Percentiles rank a stretch among this genome's conserved stretches.
phyloP scores from a whole-genome alignment of 2,329 filamentous ascomycete genomes.

The Immersiporthe knoxdaviesiana region DNA sequence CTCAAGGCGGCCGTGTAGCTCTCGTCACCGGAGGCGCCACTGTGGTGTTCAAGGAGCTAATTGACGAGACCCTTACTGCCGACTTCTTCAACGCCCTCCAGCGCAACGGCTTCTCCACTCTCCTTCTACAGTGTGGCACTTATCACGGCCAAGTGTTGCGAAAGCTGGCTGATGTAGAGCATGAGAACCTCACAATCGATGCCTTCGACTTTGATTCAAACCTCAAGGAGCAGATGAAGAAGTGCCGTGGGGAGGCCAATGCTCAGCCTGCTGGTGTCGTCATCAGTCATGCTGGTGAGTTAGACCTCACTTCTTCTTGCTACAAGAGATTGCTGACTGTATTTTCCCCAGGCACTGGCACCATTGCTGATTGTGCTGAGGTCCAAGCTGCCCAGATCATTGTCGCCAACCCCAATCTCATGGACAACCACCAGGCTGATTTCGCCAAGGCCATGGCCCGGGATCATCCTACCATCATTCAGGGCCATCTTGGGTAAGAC shows the following conservation, averaged over 20 bases:
- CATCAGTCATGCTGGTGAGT: conserved; percentile 84
- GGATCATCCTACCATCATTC: conserved; percentile 74
- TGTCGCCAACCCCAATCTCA: conserved; percentile 79
- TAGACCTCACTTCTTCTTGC: conserved; percentile 8
- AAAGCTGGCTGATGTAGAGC: conserved; percentile 35
- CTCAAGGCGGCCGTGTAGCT: conserved; percentile 49
- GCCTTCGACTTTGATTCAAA: conserved; percentile 71
- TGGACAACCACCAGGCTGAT: conserved; percentile 91
- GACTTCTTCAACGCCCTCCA: conserved; percentile 66
- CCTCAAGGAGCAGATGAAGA: conserved; percentile 61
- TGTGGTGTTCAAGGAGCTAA: conserved; percentile 75
- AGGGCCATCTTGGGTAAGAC: conserved; percentile 68
- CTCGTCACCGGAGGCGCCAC: conserved; percentile 94
- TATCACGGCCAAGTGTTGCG: conserved; percentile 60
- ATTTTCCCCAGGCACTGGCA: conserved; percentile 72
- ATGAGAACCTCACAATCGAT: conserved; percentile 49
- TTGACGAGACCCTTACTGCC: conserved; percentile 65
- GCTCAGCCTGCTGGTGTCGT: conserved; percentile 68
- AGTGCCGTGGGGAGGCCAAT: conserved; percentile 52
- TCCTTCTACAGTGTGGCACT: conserved; percentile 81
- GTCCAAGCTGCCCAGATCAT: conserved; percentile 79
- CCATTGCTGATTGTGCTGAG: conserved; percentile 81
- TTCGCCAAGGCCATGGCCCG: conserved; percentile 76
- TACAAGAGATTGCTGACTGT: not conserved
- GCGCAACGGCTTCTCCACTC: conserved; percentile 65